Conservation (phyloP, 1,284 basidiomycete species). For the Puccinia triticina region DNA sequence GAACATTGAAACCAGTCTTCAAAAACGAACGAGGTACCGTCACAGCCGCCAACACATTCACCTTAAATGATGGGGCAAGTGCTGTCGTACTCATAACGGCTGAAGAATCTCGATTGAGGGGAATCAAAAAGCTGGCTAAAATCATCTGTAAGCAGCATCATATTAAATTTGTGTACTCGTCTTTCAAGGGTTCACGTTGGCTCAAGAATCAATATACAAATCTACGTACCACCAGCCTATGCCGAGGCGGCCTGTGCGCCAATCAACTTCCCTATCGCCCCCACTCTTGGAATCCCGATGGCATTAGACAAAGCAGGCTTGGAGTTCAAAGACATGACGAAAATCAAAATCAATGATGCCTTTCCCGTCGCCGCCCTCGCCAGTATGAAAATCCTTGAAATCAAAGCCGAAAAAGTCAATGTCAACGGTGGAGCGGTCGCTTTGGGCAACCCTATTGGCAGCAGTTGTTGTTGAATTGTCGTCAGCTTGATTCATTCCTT, state of each 20-base stretch:
- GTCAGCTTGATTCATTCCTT: slow-evolving; percentile 90
- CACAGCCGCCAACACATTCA: slow-evolving; percentile 63
- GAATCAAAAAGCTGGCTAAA: slow-evolving; percentile 61
- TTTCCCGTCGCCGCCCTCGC: slow-evolving; percentile 62
- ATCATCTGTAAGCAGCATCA: slow-evolving; percentile 57
- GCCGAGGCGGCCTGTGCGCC: slow-evolving; percentile 96
- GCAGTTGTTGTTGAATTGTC: slow-evolving; percentile 90
- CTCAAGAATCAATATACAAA: slow-evolving; percentile 65
- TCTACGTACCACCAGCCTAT: slow-evolving; percentile 69
- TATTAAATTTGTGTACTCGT: too few species aligned
- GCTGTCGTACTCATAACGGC: slow-evolving; percentile 61
- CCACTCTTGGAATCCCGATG: slow-evolving; percentile 83
- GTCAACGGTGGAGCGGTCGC: slow-evolving; percentile 82
- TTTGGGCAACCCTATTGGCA: slow-evolving; percentile 84
- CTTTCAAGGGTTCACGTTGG: slow-evolving; percentile 54
- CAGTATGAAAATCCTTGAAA: slow-evolving; percentile 60
- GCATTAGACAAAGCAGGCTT: slow-evolving; percentile 87
- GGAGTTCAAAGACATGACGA: slow-evolving; percentile 78
- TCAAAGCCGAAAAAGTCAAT: slow-evolving; percentile 84
- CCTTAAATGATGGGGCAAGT: slow-evolving; percentile 63
- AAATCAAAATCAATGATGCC: slow-evolving; percentile 89
- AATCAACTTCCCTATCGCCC: slow-evolving; percentile 95
- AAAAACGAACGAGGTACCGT: slow-evolving; percentile 62
- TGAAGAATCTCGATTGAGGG: slow-evolving; percentile 58
- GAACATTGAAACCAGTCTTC: slow-evolving; percentile 61